These are phyloP conservation scores for Linnemannia elongata DNA, from an alignment of 192 early-diverging fungal genomes.

Conservation along the genomic window DNA sequence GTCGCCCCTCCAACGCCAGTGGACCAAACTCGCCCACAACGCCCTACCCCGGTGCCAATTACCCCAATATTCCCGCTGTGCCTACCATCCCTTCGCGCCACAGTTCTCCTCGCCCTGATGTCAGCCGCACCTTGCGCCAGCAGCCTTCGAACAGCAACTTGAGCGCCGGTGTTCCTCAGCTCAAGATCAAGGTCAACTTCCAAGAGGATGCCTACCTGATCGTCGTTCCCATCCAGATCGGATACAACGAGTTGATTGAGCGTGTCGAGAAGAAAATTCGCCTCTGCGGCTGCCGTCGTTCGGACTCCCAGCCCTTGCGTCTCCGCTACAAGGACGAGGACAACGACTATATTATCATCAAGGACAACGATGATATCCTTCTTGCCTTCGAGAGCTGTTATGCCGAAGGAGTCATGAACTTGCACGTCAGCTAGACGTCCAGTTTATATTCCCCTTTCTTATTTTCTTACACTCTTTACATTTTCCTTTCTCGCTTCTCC, in stretches of 20 bases:
- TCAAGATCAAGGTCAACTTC: constrained; percentile 93
- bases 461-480: not conserved
- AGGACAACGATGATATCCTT: constrained; percentile 91
- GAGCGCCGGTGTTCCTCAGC: constrained; percentile 59
- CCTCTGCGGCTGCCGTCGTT: constrained; percentile 76
- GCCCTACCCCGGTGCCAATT: constrained; percentile 28
- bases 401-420: constrained; percentile 62
- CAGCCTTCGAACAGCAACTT: constrained; percentile 51
- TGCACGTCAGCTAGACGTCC: constrained; percentile 62
- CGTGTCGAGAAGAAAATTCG: constrained; percentile 93
- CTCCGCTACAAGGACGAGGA: constrained; percentile 96
- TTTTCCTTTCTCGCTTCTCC: not conserved
- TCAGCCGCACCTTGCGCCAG: constrained; percentile 39
- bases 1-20: constrained; percentile 50
- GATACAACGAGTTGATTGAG: constrained; percentile 82
- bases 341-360: constrained; percentile 89
- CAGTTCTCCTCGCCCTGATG: constrained; percentile 49
- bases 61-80: constrained; percentile 34
- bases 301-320: constrained; percentile 68
- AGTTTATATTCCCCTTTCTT: not conserved
- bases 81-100: constrained; percentile 39
- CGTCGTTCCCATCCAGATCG: constrained; percentile 82
- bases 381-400: constrained; percentile 87
- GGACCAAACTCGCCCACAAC: constrained; percentile 46
- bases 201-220: constrained; percentile 91